Base-by-base conservation (phyloP, 1,284 basidiomycete genomes). In the Pascua sp. region DNA sequence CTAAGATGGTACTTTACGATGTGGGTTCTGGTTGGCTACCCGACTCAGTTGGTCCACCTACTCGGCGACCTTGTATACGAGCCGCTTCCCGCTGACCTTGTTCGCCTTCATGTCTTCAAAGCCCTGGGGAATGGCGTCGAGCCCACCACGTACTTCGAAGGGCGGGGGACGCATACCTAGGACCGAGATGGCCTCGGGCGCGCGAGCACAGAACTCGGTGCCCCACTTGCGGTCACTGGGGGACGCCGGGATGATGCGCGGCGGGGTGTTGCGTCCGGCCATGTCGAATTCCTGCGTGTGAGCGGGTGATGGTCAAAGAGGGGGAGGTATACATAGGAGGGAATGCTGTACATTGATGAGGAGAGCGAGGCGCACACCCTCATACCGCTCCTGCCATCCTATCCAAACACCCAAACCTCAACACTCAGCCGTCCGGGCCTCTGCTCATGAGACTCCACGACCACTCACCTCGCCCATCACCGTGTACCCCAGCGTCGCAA, bases 401-500 rank as follows among this genome's bases (percentile, higher is more conserved):
- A 32, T 32, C 7, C 24, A 32, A 32, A 32, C 24, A 3, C 7
- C 24, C 7, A 7, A 3, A 32, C 24, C 24, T 32, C 24, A 7
- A 32, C 24, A 32, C 24, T 32, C 24, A 32, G 24, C 55, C 55
- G 5, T 48, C 56, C 15, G 59, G 54, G 12, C 65, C 64, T 4
- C 63, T 56, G 48, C 69, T 40, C 8, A 15, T 15, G 49, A 42
- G 41, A n/a, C 7, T 18, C 18, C 11, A 70, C 69, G 47, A 7
- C 7, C 7, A 32, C 24, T 32, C 24, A 32, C 24, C 24, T 32
- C 24, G 24, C 24, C 24, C 24, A 67, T 64, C 15, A 68, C 48
- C 9, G 68, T 68, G 64, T 71, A 72, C 56, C 69, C 65, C 40
- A 71, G 52, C 9, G 67, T 70, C 18, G 49, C 51, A 15, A 60